Conservation (phyloP, 805 yeast species). For the Sungouiella thailandica region DNA sequence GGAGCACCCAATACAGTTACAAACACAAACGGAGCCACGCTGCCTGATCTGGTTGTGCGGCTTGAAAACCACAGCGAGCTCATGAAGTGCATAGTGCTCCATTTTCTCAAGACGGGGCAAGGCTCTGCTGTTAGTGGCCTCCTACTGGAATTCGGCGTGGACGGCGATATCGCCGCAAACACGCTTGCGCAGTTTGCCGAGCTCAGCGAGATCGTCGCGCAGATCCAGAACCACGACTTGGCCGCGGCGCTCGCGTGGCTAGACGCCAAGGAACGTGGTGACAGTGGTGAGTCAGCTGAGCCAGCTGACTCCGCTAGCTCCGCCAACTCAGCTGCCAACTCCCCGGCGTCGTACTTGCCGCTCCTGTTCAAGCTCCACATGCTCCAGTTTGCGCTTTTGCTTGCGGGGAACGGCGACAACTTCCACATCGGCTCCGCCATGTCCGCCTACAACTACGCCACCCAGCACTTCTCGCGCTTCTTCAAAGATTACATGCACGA, state of each 20-base stretch:
- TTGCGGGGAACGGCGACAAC: slow-evolving; percentile 22
- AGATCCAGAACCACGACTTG: slow-evolving; percentile 30
- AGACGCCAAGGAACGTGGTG: slow-evolving; percentile 17
- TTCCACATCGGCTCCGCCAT: background rate
- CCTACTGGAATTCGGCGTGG: slow-evolving; percentile 18
- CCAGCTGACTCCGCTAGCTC: too few species aligned
- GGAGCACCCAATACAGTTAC: slow-evolving; percentile 20
- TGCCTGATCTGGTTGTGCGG: slow-evolving; percentile 4
- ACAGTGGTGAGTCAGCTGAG: too few species aligned
- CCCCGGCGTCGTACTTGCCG: slow-evolving; percentile 10
- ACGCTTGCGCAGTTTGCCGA: slow-evolving; percentile 23
- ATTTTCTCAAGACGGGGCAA: slow-evolving; percentile 37
- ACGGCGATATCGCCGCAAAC: slow-evolving; percentile 18
- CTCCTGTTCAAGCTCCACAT: slow-evolving; percentile 39
- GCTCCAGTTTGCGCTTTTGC: slow-evolving; percentile 31
- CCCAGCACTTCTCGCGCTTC: slow-evolving; percentile 30
- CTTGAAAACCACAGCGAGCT: slow-evolving; percentile 26
- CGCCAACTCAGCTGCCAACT: slow-evolving; percentile 13
- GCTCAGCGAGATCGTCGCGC: slow-evolving; percentile 31
- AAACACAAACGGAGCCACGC: too few species aligned
- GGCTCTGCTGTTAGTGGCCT: slow-evolving; percentile 30
- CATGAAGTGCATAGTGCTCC: slow-evolving; percentile 33
- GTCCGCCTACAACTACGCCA: slow-evolving; percentile 34
- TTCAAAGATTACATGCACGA: slow-evolving; percentile 28
- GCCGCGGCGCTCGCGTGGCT: slow-evolving; percentile 31